Conservation (phyloP, 352 stramenopile species). For the Globisporangium yorkense region DNA sequence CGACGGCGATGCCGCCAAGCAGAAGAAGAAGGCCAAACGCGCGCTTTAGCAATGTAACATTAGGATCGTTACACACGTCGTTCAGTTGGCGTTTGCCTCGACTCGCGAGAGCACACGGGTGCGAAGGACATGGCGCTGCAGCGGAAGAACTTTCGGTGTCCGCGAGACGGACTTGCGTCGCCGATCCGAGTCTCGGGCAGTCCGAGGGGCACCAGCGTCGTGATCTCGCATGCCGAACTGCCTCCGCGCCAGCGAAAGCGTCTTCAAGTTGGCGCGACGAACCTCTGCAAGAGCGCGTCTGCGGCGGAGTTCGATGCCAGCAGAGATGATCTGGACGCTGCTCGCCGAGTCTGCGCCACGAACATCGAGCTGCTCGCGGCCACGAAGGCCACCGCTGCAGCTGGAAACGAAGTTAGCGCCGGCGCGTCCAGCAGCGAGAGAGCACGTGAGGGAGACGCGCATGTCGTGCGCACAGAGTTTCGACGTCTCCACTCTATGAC, state of each 20-base stretch:
- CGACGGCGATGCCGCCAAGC: not conserved
- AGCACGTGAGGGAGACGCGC: not conserved
- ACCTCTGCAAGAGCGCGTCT: slow-evolving; percentile 34
- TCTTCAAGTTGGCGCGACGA: slow-evolving; percentile 72
- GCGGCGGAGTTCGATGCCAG: slow-evolving; percentile 3
- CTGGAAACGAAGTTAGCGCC: slow-evolving; percentile 1
- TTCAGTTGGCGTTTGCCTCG: too few species aligned
- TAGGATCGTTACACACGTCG: too few species aligned
- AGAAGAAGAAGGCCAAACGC: slow-evolving; percentile 15
- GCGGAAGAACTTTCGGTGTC: slow-evolving; percentile 59
- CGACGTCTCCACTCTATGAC: slow-evolving; percentile 10
- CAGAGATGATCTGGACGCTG: slow-evolving; percentile 10
- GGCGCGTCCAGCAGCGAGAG: not conserved
- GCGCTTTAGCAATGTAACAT: not conserved
- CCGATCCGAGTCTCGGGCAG: slow-evolving; percentile 7
- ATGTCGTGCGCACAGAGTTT: slow-evolving; percentile 8
- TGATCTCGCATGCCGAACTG: slow-evolving; percentile 41
- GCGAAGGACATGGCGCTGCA: slow-evolving; percentile 28
- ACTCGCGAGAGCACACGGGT: too few species aligned
- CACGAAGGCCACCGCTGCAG: slow-evolving; percentile 17
- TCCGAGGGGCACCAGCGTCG: slow-evolving; percentile 5
- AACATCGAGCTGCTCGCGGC: slow-evolving; percentile 42
- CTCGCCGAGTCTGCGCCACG: slow-evolving; percentile 29
- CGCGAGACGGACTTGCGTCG: slow-evolving; percentile 20
- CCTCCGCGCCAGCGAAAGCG: slow-evolving; percentile 52